Evolutionary conservation across 2,329 filamentous ascomycete genomes (phyloP).

Genomic region (Rhynchosporium secalis): DNA sequence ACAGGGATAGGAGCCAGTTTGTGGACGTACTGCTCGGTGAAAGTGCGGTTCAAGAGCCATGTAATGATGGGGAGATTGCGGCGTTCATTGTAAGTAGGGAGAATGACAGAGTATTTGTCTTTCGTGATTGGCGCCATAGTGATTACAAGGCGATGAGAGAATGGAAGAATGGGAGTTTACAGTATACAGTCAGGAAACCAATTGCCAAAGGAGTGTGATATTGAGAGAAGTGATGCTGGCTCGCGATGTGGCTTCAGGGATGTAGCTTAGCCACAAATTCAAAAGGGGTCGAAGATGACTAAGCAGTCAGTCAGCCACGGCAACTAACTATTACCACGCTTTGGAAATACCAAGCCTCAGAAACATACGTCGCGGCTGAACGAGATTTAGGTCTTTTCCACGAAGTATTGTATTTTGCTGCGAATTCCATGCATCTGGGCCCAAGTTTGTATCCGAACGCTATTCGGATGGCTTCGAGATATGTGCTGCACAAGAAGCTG

Average conservation of each 20-base stretch:
- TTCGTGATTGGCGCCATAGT: slow-evolving; percentile 41
- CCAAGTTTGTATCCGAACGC: neutral
- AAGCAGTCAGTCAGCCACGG: slow-evolving; percentile 2
- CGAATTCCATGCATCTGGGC: neutral
- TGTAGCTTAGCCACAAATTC: neutral
- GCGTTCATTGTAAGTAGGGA: slow-evolving; percentile 98
- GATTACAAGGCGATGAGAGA: slow-evolving; percentile 11
- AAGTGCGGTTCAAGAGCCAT: slow-evolving; percentile 91
- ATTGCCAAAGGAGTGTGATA: slow-evolving; percentile 24
- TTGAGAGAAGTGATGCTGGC: slow-evolving; percentile 9
- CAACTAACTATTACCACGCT: slow-evolving; percentile 7
- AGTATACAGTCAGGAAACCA: slow-evolving; percentile 5
- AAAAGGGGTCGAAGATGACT: slow-evolving; percentile 3
- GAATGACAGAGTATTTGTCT: slow-evolving; percentile 94
- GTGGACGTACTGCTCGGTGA: slow-evolving; percentile 73
- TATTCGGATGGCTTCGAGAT: neutral
- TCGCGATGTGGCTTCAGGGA: slow-evolving; percentile 20
- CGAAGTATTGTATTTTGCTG: too few species aligned
- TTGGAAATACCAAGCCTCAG: neutral
- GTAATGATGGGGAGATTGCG: slow-evolving; percentile 93
- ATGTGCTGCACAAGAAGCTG: too few species aligned
- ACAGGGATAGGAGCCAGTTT: neutral
- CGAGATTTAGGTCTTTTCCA: too few species aligned
- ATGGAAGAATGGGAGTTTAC: slow-evolving; percentile 18
- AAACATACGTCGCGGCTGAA: neutral